A percentile compares a stretch with the other conserved stretches of the same genome.
phyloP scores from a whole-genome alignment of 257 asterid genomes.

The Henckelia pumila region DNA sequence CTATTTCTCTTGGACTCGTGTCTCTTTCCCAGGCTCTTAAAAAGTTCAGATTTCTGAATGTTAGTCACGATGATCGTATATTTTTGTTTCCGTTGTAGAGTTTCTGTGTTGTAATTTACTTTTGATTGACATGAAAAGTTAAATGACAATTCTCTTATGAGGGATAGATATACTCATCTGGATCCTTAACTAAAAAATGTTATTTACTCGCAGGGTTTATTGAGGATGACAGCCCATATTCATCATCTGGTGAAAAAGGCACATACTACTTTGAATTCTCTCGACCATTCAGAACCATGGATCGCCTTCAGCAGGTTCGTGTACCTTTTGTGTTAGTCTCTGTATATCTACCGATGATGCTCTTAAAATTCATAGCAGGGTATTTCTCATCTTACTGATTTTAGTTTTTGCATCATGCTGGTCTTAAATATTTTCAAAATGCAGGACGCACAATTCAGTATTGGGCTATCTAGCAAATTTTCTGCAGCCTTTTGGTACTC shows the following conservation, averaged over 20 bases:
- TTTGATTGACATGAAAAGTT: background rate
- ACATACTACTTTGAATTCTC: slow-evolving; percentile 76
- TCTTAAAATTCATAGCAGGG: background rate
- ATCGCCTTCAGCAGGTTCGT: slow-evolving; percentile 80
- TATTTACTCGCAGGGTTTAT: slow-evolving; percentile 46
- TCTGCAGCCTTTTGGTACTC: slow-evolving; percentile 82
- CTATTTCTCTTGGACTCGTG: no score
- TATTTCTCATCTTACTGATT: no score
- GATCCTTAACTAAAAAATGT: background rate
- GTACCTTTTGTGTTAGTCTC: background rate
- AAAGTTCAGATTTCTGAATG: no score
- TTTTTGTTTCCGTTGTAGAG: no score
- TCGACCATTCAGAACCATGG: slow-evolving; percentile 80
- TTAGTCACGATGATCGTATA: no score
- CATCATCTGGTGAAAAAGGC: slow-evolving; percentile 62
- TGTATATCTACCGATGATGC: background rate
- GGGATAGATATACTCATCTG: background rate
- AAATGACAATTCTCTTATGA: background rate
- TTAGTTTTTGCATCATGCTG: no score
- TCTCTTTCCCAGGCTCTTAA: no score
- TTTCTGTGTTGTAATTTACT: no score
- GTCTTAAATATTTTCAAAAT: background rate
- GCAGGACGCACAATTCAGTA: slow-evolving; percentile 77
- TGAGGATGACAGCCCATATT: slow-evolving; percentile 75
- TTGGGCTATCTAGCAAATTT: slow-evolving; percentile 66